Base-by-base conservation (phyloP, 2,329 filamentous ascomycete genomes). In the Dactylonectria macrodidyma region DNA sequence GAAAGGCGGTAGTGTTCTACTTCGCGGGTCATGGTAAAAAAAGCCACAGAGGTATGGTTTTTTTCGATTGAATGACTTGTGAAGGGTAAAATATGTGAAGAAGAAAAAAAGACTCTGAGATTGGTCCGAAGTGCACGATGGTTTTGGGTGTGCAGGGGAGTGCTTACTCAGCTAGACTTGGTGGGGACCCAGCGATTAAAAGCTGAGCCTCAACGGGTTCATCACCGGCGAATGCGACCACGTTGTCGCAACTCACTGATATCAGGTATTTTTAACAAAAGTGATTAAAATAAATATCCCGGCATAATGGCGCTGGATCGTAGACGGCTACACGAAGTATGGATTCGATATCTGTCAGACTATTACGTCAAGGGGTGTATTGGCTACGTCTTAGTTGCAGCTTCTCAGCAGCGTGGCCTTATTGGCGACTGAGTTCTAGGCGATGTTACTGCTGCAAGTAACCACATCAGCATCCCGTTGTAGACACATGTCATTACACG, bases 1-100 rank as follows among this genome's bases (percentile, higher is more conserved):
- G 85, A 89, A 88, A 85, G 84, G 87, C 85, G 80, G 61, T 51
- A 48, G 81, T 82, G 65, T 72, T 90, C 87, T 90, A 82, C 88
- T 88, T 89, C 86, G 80, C 81, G 78, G 79, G 69, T 78, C 77
- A 77, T 77, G 76, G 74, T 82, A 85, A 86, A 85, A 85, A 70
- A 82, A 81, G 83, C 80, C 84, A 84, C 75, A 62, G 74, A 58
- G 64, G 57, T 55, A 71, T 73, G 72, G 72, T 77, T 80, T 77
- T 76, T 71, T 78, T 79, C 77, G 77, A 70, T 78, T 50, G 72
- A 76, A 73, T 76, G 78, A 80, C 75, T 8, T 73, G 81, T 80
- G 79, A 81, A 81, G 79, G 71, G 84, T 88, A 84, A 85, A 81
- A 83, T 78, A 54, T 54, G 51, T 54, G 77, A 80, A 80, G 79